Evolutionary conservation across 2,329 filamentous ascomycete genomes (phyloP).

Genomic region (Beauveria sp.): DNA sequence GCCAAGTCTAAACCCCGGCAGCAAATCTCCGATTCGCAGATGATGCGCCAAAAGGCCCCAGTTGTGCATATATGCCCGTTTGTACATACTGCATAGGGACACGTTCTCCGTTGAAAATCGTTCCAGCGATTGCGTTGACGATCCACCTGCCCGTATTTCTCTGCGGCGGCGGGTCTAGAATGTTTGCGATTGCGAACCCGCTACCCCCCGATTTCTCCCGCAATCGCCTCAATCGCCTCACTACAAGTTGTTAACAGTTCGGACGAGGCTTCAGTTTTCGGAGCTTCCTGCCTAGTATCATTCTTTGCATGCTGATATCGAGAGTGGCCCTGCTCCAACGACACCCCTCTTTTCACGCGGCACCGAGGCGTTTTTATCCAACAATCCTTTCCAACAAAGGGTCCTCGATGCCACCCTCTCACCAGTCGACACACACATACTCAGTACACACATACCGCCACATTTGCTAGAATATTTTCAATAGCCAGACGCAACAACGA

Average conservation of each 20-base stretch:
- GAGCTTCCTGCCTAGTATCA: background rate
- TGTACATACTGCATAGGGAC: background rate
- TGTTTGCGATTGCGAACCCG: background rate
- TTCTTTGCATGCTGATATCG: background rate
- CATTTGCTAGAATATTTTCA: background rate
- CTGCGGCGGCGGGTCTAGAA: background rate
- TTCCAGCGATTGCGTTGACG: background rate
- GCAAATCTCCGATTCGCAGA: background rate
- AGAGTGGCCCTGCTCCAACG: background rate
- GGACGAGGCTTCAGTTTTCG: background rate
- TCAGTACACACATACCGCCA: too few species aligned
- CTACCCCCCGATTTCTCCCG: background rate
- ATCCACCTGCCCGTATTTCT: constrained; percentile 4
- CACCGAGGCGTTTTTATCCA: background rate
- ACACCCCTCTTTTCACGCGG: background rate
- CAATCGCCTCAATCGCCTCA: background rate
- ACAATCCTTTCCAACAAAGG: background rate
- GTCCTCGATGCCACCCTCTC: background rate
- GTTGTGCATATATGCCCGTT: background rate
- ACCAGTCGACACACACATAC: background rate
- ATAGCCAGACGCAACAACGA: background rate
- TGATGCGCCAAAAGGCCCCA: background rate
- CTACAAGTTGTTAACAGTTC: background rate
- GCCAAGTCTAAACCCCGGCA: background rate
- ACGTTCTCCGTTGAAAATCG: background rate